Evolutionary conservation across 2,329 filamentous ascomycete genomes (phyloP), one percentile per base, ranked within the genome.

Genomic region (Venturia nashicola): DNA sequence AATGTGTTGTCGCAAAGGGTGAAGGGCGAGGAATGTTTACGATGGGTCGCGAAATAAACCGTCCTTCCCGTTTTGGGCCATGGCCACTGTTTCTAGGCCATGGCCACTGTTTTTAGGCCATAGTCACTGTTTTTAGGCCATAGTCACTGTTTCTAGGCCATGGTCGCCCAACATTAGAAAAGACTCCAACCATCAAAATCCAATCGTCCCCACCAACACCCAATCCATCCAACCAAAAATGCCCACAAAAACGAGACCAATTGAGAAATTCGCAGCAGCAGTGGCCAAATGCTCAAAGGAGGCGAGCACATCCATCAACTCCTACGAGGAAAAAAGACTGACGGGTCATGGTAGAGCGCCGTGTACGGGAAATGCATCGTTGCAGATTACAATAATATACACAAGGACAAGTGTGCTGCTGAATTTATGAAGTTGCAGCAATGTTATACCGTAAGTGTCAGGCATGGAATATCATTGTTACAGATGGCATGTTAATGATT

Each of bases 331-430:
- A 27, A 27, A 27, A 27, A 27, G 27, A 27, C 27, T 27, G 27
- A 27, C 27, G 4, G 27, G 2, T 27, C 27, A 27, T 12, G 32
- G 34, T 67, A 97, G 93, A 88, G 90, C 62, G 82, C 90, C 2
- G 80, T 84, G 14, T 99, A 97, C 72, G 94, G 93, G 68, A 92
- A 91, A 79, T 99, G 94, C 73, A 86, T 99, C 67, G 83, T 93
- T 61, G 84, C 85, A 46, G 93, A 97, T 72, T 97, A 96, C 76
- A 93, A 93, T 72, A 85, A 91, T 4, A 85, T 96, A 3, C 84
- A 91, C 69, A 96, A 96, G 72, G 90, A 97, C 72, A 94, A 94
- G 80, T 99, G 94, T 72, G 81, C 82, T 5, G 85, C 85, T 65
- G 91, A 97, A 72, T 97, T 99, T 69, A 79, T 94, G 75, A 85